These are phyloP conservation scores for Sclerotinia trifoliorum DNA, from an alignment of 2,329 filamentous ascomycete genomes.

Conservation along the genomic window DNA sequence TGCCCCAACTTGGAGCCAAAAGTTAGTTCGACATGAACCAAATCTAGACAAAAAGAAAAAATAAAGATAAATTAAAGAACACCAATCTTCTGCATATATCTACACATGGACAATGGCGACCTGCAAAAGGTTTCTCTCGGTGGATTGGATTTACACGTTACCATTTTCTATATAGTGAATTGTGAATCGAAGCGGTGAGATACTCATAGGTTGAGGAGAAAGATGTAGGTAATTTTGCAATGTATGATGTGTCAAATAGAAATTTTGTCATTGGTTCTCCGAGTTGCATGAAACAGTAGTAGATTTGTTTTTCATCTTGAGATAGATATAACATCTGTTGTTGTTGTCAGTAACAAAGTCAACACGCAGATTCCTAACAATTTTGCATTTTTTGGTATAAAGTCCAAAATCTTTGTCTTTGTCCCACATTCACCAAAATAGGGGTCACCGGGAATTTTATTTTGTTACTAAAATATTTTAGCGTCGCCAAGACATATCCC, in stretches of 20 bases:
- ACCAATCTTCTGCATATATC: not conserved
- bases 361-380: not conserved
- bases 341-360: too few relatives aligned
- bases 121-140: not conserved
- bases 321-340: not conserved
- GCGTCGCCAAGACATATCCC: slow-evolving; percentile 21
- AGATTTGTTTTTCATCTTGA: not conserved
- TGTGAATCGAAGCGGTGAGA: slow-evolving; percentile 17
- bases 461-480: slow-evolving; percentile 21
- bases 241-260: not conserved
- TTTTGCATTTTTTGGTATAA: not conserved
- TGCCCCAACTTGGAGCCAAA: not conserved
- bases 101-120: not conserved
- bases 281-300: not conserved
- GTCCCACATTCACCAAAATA: slow-evolving; percentile 16
- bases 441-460: slow-evolving; percentile 17
- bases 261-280: slow-evolving; percentile 6
- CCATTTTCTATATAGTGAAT: not conserved
- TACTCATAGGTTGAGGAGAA: not conserved
- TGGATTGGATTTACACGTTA: slow-evolving; percentile 14
- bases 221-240: not conserved
- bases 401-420: not conserved
- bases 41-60: not conserved
- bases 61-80: not conserved
- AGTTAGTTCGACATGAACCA: not conserved